Evolutionary conservation across 352 stramenopile genomes (phyloP).

Genomic region (Thalassiosira gravida): DNA sequence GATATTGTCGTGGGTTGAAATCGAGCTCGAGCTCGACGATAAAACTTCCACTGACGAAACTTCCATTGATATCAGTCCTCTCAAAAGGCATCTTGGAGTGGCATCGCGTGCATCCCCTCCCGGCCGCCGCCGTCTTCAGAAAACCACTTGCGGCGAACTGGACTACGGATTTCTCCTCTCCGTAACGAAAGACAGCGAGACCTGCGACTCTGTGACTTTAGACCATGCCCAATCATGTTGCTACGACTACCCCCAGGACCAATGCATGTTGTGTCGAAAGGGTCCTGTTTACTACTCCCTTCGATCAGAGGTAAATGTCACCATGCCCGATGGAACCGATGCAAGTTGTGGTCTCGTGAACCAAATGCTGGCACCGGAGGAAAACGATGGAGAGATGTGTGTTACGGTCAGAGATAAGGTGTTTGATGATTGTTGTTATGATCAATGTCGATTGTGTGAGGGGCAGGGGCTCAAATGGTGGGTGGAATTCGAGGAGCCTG

Average conservation of each 20-base stretch:
- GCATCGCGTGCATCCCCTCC: not conserved
- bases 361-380: constrained; percentile 61
- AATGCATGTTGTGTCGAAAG: constrained; percentile 56
- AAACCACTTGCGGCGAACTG: constrained; percentile 50
- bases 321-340: constrained; percentile 40
- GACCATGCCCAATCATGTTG: constrained; percentile 46
- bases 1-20: constrained; percentile 57
- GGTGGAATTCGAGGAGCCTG: constrained; percentile 58
- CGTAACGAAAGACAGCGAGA: constrained; percentile 53
- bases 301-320: constrained; percentile 52
- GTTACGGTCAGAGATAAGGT: constrained; percentile 50
- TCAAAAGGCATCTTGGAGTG: too few species aligned
- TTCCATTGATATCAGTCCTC: too few species aligned
- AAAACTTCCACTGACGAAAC: too few species aligned
- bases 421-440: constrained; percentile 64
- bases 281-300: constrained; percentile 47
- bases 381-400: constrained; percentile 43
- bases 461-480: constrained; percentile 64
- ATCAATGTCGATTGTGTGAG: constrained; percentile 57
- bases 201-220: constrained; percentile 54
- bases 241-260: constrained; percentile 54
- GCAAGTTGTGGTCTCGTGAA: constrained; percentile 45
- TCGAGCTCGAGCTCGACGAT: constrained; percentile 63
- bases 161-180: constrained; percentile 50
- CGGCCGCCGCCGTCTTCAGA: not conserved